A percentile compares a stretch with the other conserved stretches of the same genome.
Conservation (phyloP, 768 basidiomycete genomes). For the Auriscalpium vulgare region DNA sequence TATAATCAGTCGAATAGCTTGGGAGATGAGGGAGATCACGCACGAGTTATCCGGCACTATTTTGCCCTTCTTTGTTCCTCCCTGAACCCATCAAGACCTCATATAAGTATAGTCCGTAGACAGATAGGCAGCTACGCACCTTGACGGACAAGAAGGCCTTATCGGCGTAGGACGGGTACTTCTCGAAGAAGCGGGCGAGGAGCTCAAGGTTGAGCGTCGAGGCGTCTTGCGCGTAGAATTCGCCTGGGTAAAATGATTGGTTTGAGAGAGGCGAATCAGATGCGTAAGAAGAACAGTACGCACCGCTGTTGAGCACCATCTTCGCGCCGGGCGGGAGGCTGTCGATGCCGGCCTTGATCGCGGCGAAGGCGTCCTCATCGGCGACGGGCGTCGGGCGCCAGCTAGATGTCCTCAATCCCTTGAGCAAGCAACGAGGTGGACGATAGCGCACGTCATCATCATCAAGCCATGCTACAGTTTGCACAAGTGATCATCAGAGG, state of each 20-base stretch:
- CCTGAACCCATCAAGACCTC: not conserved
- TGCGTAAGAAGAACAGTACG: not conserved
- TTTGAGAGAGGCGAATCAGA: too few species aligned
- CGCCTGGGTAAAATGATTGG: slow-evolving; percentile 23
- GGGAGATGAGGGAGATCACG: not conserved
- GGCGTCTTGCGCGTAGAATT: slow-evolving; percentile 47
- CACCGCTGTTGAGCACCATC: slow-evolving; percentile 45
- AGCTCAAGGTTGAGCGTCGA: slow-evolving; percentile 39
- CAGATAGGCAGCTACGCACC: slow-evolving; percentile 17
- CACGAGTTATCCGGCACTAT: slow-evolving; percentile 1
- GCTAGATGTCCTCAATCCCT: not conserved
- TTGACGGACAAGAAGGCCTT: slow-evolving; percentile 43
- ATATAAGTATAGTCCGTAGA: too few species aligned
- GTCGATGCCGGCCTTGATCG: slow-evolving; percentile 47
- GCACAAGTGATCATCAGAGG: not conserved
- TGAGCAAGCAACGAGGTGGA: not conserved
- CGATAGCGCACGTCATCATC: slow-evolving; percentile 41
- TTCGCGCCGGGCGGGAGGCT: slow-evolving; percentile 35
- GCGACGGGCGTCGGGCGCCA: slow-evolving; percentile 38
- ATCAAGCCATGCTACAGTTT: slow-evolving; percentile 39
- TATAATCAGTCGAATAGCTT: too few species aligned
- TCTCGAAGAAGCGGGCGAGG: slow-evolving; percentile 41
- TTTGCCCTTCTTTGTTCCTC: not conserved
- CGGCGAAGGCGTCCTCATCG: slow-evolving; percentile 54
- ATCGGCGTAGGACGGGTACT: slow-evolving; percentile 36